Evolutionary conservation across 2,329 filamentous ascomycete species (phyloP).

Genomic region (Aspergillus sergii): DNA sequence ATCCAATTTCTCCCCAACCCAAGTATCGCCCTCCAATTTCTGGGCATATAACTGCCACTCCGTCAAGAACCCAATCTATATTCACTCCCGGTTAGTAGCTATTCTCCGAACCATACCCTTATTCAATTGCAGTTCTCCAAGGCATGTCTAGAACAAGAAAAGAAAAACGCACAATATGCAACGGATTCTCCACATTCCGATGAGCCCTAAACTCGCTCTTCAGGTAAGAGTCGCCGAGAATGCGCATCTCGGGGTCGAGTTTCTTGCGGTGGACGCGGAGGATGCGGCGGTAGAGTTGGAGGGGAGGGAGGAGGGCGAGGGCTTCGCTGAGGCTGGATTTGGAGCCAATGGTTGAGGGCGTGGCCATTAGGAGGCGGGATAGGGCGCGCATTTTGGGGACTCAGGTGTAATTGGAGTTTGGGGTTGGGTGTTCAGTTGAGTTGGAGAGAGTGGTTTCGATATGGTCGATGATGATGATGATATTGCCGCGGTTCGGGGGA

Average conservation of each 20-base stretch:
- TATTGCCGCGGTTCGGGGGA: background rate
- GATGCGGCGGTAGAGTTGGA: constrained; percentile 85
- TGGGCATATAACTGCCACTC: constrained; percentile 98
- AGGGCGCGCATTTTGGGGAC: constrained; percentile 37
- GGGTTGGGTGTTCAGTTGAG: background rate
- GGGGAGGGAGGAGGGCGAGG: constrained; percentile 78
- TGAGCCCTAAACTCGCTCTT: constrained; percentile 91
- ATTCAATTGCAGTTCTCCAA: too few species aligned
- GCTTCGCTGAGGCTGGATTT: constrained; percentile 47
- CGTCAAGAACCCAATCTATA: constrained; percentile 87
- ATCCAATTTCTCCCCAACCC: constrained; percentile 84
- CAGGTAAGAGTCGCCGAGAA: constrained; percentile 89
- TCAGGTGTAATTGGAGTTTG: background rate
- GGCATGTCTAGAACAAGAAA: background rate
- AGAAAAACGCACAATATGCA: constrained; percentile 73
- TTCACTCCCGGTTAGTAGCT: background rate
- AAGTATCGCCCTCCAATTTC: constrained; percentile 81
- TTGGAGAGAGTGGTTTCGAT: constrained; percentile 6
- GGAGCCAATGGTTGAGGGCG: constrained; percentile 42
- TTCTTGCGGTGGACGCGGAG: constrained; percentile 83
- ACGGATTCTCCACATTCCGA: constrained; percentile 80
- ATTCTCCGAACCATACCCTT: too few species aligned
- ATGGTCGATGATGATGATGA: background rate
- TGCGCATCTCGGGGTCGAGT: constrained; percentile 70
- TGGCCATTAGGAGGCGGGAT: constrained; percentile 43